Percentiles rank a stretch among this genome's conserved stretches.
phyloP scores from a whole-genome alignment of 2,329 filamentous ascomycete species.

The Pseudocercospora fijiensis region DNA sequence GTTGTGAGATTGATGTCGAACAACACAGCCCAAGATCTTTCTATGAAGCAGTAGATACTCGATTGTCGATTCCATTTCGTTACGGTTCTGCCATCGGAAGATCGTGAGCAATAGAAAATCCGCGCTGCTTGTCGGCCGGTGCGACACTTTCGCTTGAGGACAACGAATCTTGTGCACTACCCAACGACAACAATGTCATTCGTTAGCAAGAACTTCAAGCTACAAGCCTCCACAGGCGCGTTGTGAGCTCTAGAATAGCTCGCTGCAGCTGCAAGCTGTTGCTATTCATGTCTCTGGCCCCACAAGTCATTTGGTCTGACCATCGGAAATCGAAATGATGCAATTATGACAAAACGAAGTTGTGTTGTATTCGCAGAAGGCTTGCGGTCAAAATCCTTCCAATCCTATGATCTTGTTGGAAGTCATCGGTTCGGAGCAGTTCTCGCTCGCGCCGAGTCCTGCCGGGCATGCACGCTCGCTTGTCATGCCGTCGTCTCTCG shows the following conservation, averaged over 20 bases:
- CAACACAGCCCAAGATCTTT: background rate
- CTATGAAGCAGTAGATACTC: background rate
- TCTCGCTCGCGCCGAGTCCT: background rate
- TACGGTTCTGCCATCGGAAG: background rate
- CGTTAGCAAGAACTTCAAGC: background rate
- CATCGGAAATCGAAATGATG: no score
- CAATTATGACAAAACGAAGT: background rate
- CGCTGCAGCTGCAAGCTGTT: background rate
- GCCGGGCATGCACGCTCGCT: background rate
- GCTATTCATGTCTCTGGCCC: background rate
- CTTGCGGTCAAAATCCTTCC: background rate
- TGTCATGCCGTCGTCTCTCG: background rate
- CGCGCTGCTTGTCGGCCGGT: no score
- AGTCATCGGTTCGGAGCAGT: background rate
- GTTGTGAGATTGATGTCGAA: background rate
- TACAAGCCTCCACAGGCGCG: background rate
- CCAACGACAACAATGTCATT: background rate
- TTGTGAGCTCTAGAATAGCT: background rate
- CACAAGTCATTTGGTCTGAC: background rate
- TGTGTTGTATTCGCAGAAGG: background rate
- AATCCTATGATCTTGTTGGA: no score
- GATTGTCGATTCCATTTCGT: no score
- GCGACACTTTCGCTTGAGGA: background rate
- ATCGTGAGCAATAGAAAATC: background rate
- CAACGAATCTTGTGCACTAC: background rate